Evolutionary conservation across 768 basidiomycete genomes (phyloP).

Genomic region (Suillus alpinus): DNA sequence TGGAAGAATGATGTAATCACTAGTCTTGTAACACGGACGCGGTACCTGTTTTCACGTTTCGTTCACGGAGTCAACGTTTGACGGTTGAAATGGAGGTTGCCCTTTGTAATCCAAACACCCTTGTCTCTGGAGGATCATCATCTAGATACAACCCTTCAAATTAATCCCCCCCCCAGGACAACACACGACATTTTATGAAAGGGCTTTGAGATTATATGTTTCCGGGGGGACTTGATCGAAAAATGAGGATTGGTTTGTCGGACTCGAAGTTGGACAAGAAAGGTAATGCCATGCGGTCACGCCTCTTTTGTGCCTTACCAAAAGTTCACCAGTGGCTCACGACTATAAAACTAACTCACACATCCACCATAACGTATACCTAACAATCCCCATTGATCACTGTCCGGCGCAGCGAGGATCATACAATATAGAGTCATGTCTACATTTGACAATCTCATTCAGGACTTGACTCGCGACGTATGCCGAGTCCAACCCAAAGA

Average conservation of each 20-base stretch:
- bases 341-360: conserved; percentile 8
- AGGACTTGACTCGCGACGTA: conserved; percentile 83
- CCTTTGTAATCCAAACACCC: neutral
- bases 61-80: neutral
- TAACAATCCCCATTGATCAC: conserved; percentile 6
- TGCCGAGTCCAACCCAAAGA: conserved; percentile 87
- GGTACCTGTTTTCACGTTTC: neutral
- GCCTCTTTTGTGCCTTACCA: conserved; percentile 11
- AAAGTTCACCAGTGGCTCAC: conserved; percentile 1
- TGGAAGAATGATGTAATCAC: conserved; percentile 1
- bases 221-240: neutral
- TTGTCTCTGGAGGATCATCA: neutral
- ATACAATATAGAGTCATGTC: conserved; percentile 43
- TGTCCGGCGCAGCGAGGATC: conserved; percentile 5
- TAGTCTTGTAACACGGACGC: neutral
- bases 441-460: conserved; percentile 79
- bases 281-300: conserved; percentile 24
- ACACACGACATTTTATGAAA: neutral
- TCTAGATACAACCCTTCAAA: neutral
- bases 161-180: neutral
- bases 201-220: neutral
- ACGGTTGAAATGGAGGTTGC: neutral
- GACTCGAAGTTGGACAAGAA: neutral
- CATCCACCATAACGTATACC: neutral
- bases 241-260: neutral